A percentile compares a stretch with the other conserved stretches of the same genome.
Evolutionary conservation across 176 grass and related monocot species (phyloP).

Genomic region (Saccharum officinarum): DNA sequence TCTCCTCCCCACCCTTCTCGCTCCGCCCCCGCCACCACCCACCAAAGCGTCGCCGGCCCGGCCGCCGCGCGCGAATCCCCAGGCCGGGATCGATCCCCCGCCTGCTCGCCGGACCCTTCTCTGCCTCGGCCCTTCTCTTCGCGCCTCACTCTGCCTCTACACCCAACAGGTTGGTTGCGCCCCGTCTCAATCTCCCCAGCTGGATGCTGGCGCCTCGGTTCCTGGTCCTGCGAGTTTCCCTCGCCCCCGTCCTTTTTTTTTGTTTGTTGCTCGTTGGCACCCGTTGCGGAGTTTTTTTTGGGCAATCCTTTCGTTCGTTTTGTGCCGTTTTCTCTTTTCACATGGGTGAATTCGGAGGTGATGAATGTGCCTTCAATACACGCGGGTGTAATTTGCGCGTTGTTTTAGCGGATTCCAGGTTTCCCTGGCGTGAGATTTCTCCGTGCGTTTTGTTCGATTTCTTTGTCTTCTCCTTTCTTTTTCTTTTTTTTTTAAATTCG

Average conservation of each 20-base stretch:
- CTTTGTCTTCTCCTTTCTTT: not conserved
- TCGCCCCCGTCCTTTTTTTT: not conserved
- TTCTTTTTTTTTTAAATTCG: not conserved
- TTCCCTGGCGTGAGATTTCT: not conserved
- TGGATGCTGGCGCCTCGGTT: conserved; percentile 2
- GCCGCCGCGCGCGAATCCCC: conserved; percentile 26
- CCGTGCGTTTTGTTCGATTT: conserved; percentile 10
- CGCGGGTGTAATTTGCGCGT: conserved; percentile 3
- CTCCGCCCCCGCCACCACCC: not conserved
- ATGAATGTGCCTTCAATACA: not conserved
- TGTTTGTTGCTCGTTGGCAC: not conserved
- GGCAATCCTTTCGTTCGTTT: not conserved
- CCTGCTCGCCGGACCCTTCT: conserved; percentile 1
- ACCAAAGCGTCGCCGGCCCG: conserved; percentile 32
- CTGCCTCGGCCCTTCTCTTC: not conserved
- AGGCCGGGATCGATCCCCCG: not conserved
- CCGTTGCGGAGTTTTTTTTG: not conserved
- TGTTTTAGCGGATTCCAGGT: conserved; percentile 1
- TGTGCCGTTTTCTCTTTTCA: not conserved
- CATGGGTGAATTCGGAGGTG: not conserved
- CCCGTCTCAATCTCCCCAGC: not conserved
- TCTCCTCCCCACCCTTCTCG: conserved; percentile 26
- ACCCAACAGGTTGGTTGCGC: conserved; percentile 23
- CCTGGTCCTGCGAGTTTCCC: not conserved
- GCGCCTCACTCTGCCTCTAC: not conserved